These are phyloP conservation scores for Zasmidium angulare DNA, from an alignment of 2,329 filamentous ascomycete genomes.

Conservation along the genomic window DNA sequence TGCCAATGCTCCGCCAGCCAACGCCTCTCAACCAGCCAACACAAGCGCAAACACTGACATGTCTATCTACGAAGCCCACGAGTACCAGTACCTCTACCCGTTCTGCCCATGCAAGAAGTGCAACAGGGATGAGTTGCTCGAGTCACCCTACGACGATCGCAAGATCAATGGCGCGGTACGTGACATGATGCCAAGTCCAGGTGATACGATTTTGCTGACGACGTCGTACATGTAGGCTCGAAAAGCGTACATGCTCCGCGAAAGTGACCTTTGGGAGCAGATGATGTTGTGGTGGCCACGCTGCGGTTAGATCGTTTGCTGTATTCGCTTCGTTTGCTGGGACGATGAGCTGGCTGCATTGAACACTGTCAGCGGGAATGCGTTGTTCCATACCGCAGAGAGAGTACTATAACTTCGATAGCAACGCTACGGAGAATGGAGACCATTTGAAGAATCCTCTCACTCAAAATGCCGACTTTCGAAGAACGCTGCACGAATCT, in stretches of 20 bases:
- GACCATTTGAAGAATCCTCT: too few relatives aligned
- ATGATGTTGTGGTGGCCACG: not conserved
- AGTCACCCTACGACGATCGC: conserved; percentile 1
- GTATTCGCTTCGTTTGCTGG: not conserved
- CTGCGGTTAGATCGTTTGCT: not conserved
- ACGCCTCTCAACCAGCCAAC: too few relatives aligned
- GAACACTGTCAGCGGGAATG: too few relatives aligned
- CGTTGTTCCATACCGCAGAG: too few relatives aligned
- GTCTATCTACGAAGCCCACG: conserved; percentile 2
- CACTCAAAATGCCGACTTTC: not conserved
- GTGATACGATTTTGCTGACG: too few relatives aligned
- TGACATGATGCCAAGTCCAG: not conserved
- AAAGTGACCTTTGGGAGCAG: not conserved
- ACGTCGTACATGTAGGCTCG: too few relatives aligned
- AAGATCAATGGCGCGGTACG: not conserved
- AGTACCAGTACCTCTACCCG: conserved; percentile 3
- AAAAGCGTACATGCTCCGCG: not conserved
- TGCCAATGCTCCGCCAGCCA: too few relatives aligned
- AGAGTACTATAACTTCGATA: too few relatives aligned
- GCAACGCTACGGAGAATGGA: too few relatives aligned
- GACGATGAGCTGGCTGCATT: not conserved
- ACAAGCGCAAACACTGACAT: not conserved
- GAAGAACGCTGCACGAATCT: not conserved
- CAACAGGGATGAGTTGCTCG: conserved; percentile 1
- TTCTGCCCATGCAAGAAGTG: conserved; percentile 1